Evolutionary conservation across 768 basidiomycete genomes (phyloP), one percentile per base, ranked within the genome.

Genomic region (Panaeolus papilionaceus): DNA sequence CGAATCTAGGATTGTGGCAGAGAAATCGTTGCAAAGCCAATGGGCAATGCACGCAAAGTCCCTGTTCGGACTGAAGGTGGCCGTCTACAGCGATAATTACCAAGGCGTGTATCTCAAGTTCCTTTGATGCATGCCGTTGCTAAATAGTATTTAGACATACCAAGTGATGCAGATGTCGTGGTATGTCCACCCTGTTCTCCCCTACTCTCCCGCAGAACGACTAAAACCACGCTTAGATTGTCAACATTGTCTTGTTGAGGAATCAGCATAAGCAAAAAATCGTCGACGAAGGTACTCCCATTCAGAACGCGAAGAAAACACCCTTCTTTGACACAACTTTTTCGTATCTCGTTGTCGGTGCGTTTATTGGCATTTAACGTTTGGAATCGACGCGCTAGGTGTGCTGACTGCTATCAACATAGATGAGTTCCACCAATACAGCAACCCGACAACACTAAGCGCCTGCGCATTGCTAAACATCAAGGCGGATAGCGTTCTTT

Each of bases 361-460:
- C 6, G 64, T 45, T 16, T 20, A 3, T 7, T 26, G 10, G 4
- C 18, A 18, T 44, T 18, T 44, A 18, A 44, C 33, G 33, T 33
- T 33, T 33, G 33, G 33, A 33, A 33, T 33, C 33, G 33, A 33
- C 1, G 33, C 5, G 33, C 33, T 33, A 33, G 33, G 33, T 33
- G 33, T 33, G 33, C 33, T 33, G 5, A 33, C 33, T 33, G 5
- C 33, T 33, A 9, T 11, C 8, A 7, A 45, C n/a, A 5, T 8
- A 71, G 71, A 71, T 61, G 71, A 71, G 62, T 65, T 65, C 8
- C 66, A 69, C 37, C 38, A 44, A 26, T 40, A 33, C 39, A 64
- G 68, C 1, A 71, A 71, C 39, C 71, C 71, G 5, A 39, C 42
- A 9, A 68, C 65, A 2, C 64, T 64, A 33, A 58, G 44, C 10